Percentiles rank a stretch among this genome's conserved stretches.
These are phyloP conservation scores for Peronospora tabacina DNA, from an alignment of 352 stramenopile genomes.

Conservation along the genomic window DNA sequence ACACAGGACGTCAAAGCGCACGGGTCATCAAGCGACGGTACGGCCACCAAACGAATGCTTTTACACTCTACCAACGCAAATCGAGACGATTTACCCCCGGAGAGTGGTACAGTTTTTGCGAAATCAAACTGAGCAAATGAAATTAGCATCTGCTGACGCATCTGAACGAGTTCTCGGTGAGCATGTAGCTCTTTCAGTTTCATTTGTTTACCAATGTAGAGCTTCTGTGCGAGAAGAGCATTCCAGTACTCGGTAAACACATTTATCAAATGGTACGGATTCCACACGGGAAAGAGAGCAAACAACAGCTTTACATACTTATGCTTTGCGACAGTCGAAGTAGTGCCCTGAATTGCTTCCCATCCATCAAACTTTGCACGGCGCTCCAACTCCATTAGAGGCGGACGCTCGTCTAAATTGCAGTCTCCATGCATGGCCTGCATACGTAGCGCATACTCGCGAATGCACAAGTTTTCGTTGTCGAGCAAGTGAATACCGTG, in stretches of 20 bases:
- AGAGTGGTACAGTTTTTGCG: constrained; percentile 41
- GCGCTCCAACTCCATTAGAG: constrained; percentile 60
- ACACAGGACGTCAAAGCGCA: constrained; percentile 52
- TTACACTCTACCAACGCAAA: constrained; percentile 51
- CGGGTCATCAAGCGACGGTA: constrained; percentile 49
- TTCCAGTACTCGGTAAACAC: constrained; percentile 37
- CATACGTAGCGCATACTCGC: constrained; percentile 75
- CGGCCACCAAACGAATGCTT: constrained; percentile 42
- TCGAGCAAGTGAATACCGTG: constrained; percentile 40
- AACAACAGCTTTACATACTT: constrained; percentile 80
- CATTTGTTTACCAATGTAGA: constrained; percentile 19
- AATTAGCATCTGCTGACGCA: constrained; percentile 22
- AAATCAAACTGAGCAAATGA: constrained; percentile 64
- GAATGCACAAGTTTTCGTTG: constrained; percentile 63
- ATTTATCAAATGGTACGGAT: constrained; percentile 48
- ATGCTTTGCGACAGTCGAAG: constrained; percentile 35
- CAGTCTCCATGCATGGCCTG: constrained; percentile 68
- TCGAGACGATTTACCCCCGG: constrained; percentile 34
- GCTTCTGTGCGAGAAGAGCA: constrained; percentile 20
- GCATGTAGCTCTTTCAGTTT: constrained; percentile 20
- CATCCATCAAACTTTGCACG: constrained; percentile 74
- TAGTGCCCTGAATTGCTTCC: constrained; percentile 52
- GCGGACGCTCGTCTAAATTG: constrained; percentile 38
- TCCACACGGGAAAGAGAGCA: constrained; percentile 61
- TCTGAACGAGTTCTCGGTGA: constrained; percentile 24